Conservation (phyloP, 495 filamentous ascomycete species). For the Lophium mytilinum region DNA sequence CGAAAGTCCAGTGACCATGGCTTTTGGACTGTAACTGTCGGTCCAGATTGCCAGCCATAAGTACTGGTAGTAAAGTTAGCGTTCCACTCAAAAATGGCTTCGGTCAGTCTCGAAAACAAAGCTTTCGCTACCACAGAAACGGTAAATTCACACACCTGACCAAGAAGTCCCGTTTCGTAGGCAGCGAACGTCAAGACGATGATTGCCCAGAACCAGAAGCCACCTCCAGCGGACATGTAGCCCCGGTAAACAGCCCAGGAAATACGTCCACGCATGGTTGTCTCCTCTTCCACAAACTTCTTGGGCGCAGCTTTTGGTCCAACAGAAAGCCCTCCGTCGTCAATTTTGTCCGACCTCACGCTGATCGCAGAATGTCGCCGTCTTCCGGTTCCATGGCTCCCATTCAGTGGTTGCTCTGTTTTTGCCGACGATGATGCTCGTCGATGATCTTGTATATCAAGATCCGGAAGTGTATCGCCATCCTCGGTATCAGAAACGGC, state of each 20-base stretch:
- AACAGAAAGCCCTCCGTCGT: constrained; percentile 18
- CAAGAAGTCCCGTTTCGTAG: constrained; percentile 44
- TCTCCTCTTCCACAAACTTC: constrained; percentile 69
- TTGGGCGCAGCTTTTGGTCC: constrained; percentile 39
- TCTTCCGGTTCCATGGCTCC: background rate
- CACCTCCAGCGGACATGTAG: constrained; percentile 61
- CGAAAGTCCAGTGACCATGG: background rate
- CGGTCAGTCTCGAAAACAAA: too few relatives aligned
- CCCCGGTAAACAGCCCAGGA: constrained; percentile 52
- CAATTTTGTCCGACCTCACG: constrained; percentile 12
- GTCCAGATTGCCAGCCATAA: constrained; percentile 73
- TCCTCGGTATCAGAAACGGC: constrained; percentile 13
- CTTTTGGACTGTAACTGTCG: constrained; percentile 29
- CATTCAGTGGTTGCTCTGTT: too few relatives aligned
- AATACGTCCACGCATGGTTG: constrained; percentile 56
- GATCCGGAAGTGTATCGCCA: constrained; percentile 25
- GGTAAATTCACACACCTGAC: constrained; percentile 33
- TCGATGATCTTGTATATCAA: background rate
- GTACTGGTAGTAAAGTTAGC: constrained; percentile 26
- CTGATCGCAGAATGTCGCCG: constrained; percentile 5
- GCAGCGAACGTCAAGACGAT: constrained; percentile 45
- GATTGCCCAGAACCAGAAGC: constrained; percentile 52
- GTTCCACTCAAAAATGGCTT: background rate
- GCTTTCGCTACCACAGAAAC: background rate
- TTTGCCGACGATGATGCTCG: background rate